Conservation (phyloP, 805 yeast genomes). For the Yarrowia sp. region DNA sequence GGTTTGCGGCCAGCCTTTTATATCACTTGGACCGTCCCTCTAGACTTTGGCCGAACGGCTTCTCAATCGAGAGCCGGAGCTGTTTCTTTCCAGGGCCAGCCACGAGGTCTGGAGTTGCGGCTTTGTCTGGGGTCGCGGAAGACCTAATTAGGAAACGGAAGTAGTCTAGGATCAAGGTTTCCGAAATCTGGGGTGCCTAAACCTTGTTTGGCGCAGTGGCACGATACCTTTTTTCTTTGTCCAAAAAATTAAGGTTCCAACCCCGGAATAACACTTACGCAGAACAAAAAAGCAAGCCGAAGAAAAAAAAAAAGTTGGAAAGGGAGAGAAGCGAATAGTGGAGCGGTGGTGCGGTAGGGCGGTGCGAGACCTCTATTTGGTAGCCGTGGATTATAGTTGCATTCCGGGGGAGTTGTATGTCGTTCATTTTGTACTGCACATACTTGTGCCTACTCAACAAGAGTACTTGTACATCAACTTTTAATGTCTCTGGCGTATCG, state of each 20-base stretch:
- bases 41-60: constrained; percentile 22
- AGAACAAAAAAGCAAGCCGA: background rate
- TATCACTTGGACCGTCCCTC: background rate
- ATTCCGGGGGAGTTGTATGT: background rate
- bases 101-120: constrained; percentile 20
- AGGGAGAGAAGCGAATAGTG: too few species aligned
- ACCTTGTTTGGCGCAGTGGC: background rate
- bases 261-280: constrained; percentile 7
- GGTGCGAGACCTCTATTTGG: background rate
- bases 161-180: constrained; percentile 3
- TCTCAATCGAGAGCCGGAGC: constrained; percentile 22
- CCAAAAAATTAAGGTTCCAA: too few species aligned
- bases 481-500: too few species aligned
- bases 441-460: too few species aligned
- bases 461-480: too few species aligned
- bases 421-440: too few species aligned
- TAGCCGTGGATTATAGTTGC: constrained; percentile 13
- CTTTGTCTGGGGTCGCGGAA: constrained; percentile 33
- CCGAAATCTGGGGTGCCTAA: constrained; percentile 37
- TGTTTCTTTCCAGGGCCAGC: background rate
- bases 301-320: background rate
- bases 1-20: constrained; percentile 5
- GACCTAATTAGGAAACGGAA: constrained; percentile 31
- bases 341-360: too few species aligned
- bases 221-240: background rate